Percentiles rank a stretch among this genome's conserved stretches.
Evolutionary conservation across 1,284 basidiomycete genomes (phyloP).

Genomic region (Abortiporus biennis): DNA sequence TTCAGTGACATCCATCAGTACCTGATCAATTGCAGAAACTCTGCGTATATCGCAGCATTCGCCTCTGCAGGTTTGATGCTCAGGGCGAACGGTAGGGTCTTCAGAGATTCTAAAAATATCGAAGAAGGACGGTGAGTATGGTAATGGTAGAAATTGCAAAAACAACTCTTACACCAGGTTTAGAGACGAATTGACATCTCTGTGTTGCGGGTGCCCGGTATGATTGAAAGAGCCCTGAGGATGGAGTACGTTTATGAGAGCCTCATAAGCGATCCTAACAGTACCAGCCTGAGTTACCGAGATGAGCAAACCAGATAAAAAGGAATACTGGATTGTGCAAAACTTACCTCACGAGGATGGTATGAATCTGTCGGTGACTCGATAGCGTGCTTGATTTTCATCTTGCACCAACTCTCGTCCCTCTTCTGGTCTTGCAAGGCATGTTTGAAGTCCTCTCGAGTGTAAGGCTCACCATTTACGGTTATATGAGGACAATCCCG

Average conservation of each 20-base stretch:
- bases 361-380: constrained; percentile 14
- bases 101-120: constrained; percentile 16
- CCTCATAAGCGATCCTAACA: constrained; percentile 21
- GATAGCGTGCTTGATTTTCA: constrained; percentile 17
- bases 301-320: no score
- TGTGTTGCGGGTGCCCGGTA: constrained; percentile 12
- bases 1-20: constrained; percentile 9
- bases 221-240: constrained; percentile 14
- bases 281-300: constrained; percentile 20
- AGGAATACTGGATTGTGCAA: no score
- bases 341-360: constrained; percentile 11
- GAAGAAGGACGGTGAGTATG: background rate
- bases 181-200: constrained; percentile 20
- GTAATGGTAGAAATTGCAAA: no score
- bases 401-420: constrained; percentile 15
- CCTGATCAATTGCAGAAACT: constrained; percentile 16
- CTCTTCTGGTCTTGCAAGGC: constrained; percentile 16
- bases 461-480: constrained; percentile 27
- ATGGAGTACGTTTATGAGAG: constrained; percentile 17
- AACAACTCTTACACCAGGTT: constrained; percentile 22
- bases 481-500: constrained; percentile 22
- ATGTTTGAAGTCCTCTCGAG: constrained; percentile 20
- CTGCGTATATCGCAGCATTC: constrained; percentile 19
- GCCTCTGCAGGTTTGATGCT: constrained; percentile 9
- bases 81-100: constrained; percentile 15